phyloP scores from a whole-genome alignment of 768 basidiomycete species.

The Psilocybe azurescens region DNA sequence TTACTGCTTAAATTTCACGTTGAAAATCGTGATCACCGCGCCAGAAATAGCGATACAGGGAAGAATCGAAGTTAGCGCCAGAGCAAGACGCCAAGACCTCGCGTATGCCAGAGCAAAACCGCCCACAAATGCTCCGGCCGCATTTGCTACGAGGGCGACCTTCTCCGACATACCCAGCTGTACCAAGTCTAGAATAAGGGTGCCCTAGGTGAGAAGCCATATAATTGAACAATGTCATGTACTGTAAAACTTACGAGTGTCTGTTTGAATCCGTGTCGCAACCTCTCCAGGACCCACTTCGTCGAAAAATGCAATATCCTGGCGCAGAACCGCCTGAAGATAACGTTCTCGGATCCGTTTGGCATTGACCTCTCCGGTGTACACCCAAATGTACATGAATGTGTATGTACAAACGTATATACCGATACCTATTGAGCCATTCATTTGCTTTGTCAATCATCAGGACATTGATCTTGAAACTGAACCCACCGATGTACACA shows the following conservation, averaged over 20 bases:
- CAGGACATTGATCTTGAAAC: too few species aligned
- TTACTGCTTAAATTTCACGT: slow-evolving; percentile 69
- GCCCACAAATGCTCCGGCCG: slow-evolving; percentile 71
- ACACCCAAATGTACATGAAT: slow-evolving; percentile 77
- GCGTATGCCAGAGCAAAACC: slow-evolving; percentile 83
- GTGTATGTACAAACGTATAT: slow-evolving; percentile 76
- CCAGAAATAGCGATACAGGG: slow-evolving; percentile 84
- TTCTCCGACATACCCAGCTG: slow-evolving; percentile 94
- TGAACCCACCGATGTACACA: slow-evolving; percentile 62
- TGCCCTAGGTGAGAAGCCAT: neutral
- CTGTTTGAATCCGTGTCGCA: slow-evolving; percentile 89
- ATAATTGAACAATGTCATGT: too few species aligned
- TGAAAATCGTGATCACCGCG: slow-evolving; percentile 69
- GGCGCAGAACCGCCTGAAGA: slow-evolving; percentile 78
- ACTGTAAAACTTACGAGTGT: slow-evolving; percentile 62
- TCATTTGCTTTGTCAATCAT: too few species aligned
- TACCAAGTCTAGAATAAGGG: slow-evolving; percentile 64
- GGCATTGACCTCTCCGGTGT: slow-evolving; percentile 81
- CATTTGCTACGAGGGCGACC: slow-evolving; percentile 70
- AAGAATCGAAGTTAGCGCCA: slow-evolving; percentile 81
- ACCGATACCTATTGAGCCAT: slow-evolving; percentile 56
- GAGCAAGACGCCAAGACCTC: slow-evolving; percentile 80
- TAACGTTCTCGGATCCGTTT: slow-evolving; percentile 87
- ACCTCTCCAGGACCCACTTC: slow-evolving; percentile 92
- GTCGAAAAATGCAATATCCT: slow-evolving; percentile 91